phyloP scores from a whole-genome alignment of 2,329 filamentous ascomycete species.

The Paraconiothyrium sp. region DNA sequence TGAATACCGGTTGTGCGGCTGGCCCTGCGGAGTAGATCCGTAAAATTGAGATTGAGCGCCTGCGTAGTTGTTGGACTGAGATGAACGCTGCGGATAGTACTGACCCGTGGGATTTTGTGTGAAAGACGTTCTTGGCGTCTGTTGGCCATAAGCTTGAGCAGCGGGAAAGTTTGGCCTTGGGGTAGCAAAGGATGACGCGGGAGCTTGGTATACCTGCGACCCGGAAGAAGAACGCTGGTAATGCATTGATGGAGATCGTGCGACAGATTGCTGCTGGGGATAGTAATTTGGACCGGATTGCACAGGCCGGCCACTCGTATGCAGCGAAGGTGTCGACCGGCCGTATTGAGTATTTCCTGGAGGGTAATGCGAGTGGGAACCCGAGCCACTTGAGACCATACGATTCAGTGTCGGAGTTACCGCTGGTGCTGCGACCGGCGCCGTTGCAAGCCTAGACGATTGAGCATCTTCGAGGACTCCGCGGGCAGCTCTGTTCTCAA shows the following conservation, averaged over 20 bases:
- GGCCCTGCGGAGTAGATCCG: conserved; percentile 44
- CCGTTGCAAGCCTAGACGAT: conserved; percentile 54
- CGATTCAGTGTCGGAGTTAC: conserved; percentile 41
- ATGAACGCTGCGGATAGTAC: conserved; percentile 44
- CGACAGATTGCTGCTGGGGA: conserved; percentile 45
- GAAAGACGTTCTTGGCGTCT: conserved; percentile 43
- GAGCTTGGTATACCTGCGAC: conserved; percentile 41
- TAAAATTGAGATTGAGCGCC: conserved; percentile 45
- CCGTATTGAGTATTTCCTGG: conserved; percentile 40
- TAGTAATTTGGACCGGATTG: conserved; percentile 42
- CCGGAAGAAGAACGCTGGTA: conserved; percentile 47
- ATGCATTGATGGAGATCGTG: conserved; percentile 49
- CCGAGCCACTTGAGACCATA: conserved; percentile 35
- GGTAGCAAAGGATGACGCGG: conserved; percentile 39
- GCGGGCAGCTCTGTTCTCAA: conserved; percentile 76
- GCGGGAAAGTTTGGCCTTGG: conserved; percentile 39
- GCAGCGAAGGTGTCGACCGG: conserved; percentile 39
- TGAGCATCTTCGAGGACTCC: conserved; percentile 89
- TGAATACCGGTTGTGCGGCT: conserved; percentile 44
- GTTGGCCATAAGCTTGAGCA: conserved; percentile 42
- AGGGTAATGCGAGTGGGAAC: conserved; percentile 42
- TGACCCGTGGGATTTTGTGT: conserved; percentile 35
- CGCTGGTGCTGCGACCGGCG: conserved; percentile 42
- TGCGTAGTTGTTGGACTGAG: conserved; percentile 39
- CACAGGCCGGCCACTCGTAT: conserved; percentile 40